phyloP scores from a whole-genome alignment of 768 basidiomycete genomes.

The Tylopilus felleus region DNA sequence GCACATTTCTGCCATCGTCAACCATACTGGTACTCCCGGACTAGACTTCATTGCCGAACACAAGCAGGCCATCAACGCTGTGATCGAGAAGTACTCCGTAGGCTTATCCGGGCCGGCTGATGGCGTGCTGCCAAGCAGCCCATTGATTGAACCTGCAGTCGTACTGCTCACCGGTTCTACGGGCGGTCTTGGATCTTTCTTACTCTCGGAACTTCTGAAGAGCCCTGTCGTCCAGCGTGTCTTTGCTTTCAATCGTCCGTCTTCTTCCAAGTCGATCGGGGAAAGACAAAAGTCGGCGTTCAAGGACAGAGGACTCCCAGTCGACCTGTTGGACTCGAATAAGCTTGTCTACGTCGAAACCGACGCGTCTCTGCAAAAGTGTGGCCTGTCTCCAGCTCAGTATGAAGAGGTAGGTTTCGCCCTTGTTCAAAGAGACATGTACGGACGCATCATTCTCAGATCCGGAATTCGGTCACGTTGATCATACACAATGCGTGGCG shows the following conservation, averaged over 20 bases:
- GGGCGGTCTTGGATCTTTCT: conserved; percentile 38
- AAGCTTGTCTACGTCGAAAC: conserved; percentile 38
- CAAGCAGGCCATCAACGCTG: conserved; percentile 29
- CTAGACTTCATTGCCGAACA: conserved; percentile 6
- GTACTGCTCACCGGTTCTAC: conserved; percentile 41
- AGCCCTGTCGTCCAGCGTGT: conserved; percentile 24
- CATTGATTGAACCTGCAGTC: conserved; percentile 12
- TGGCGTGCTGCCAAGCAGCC: conserved; percentile 7
- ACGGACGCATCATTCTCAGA: conserved; percentile 15
- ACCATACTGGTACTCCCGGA: background rate
- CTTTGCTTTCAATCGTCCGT: conserved; percentile 34
- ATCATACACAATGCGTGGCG: conserved; percentile 45
- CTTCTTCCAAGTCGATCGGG: conserved; percentile 11
- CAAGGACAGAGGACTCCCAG: conserved; percentile 31
- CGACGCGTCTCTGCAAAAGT: conserved; percentile 23
- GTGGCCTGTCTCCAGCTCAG: conserved; percentile 28
- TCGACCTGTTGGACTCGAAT: conserved; percentile 21
- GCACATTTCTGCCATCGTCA: conserved; percentile 13
- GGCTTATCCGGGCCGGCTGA: conserved; percentile 14
- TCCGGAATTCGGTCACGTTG: conserved; percentile 31
- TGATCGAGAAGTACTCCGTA: conserved; percentile 40
- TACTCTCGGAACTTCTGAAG: conserved; percentile 30
- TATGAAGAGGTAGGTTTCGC: conserved; percentile 17
- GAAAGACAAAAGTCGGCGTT: conserved; percentile 31
- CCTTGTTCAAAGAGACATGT: background rate